Percentiles rank a stretch among this genome's conserved stretches.
These are phyloP conservation scores for Talaromyces sp. DNA, from an alignment of 2,329 filamentous ascomycete genomes.

Conservation along the genomic window DNA sequence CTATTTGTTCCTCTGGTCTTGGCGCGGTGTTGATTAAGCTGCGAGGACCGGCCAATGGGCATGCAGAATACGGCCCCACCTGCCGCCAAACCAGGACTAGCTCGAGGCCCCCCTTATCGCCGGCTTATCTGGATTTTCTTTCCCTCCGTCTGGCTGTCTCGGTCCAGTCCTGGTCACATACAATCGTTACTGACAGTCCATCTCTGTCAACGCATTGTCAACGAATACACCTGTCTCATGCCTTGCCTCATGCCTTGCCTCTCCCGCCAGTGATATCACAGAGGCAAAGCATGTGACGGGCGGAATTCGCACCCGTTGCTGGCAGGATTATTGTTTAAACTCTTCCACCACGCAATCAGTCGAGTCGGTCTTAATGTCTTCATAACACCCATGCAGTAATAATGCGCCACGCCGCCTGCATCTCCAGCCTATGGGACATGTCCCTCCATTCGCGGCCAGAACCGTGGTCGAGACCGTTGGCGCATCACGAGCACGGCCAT, in stretches of 20 bases:
- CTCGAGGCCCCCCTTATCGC: not conserved
- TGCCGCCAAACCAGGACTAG: not conserved
- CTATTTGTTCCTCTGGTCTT: not conserved
- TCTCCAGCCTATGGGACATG: not conserved
- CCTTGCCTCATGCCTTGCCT: not conserved
- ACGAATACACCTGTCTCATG: not conserved
- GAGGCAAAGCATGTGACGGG: not conserved
- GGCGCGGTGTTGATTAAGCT: not conserved
- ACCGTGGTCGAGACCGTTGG: not conserved
- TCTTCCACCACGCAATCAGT: not conserved
- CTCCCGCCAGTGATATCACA: not conserved
- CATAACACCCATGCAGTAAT: not conserved
- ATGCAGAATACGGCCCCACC: not conserved
- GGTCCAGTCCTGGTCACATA: not conserved
- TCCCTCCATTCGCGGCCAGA: not conserved
- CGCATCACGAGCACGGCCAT: not conserved
- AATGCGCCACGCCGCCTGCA: not conserved
- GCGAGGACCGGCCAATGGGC: not conserved
- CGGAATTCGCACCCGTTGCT: not conserved
- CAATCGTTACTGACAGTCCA: not conserved
- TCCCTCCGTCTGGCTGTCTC: not conserved
- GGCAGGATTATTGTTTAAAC: not conserved
- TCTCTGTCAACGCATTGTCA: not conserved
- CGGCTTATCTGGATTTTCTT: not conserved
- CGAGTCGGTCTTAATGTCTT: not conserved